Base-by-base conservation (phyloP, 164 flowering plant species). In the Platanus orientalis region DNA sequence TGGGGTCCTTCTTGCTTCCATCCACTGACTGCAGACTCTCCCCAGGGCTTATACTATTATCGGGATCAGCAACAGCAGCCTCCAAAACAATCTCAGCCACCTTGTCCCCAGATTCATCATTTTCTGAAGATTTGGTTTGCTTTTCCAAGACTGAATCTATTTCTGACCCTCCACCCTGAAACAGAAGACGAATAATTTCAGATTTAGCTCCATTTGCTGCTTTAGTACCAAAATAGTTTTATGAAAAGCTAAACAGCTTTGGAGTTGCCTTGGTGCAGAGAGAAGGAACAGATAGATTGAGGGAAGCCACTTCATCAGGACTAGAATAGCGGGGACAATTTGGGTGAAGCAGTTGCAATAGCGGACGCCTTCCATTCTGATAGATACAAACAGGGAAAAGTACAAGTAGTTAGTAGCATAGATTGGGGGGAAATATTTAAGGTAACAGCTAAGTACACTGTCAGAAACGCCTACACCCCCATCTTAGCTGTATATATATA, bases 311-410 rank as follows among this genome's bases (percentile, higher is more conserved):
- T 67, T 91, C 96, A 47, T 85, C 88, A 19, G 87, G 84, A 75
- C 77, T 83, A 66, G 87, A 68, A 80, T 88, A 94, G 54, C 90
- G 96, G 42, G 84, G 56, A 67, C 81, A 84, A 70, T 86, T 73
- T 52, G 99, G 99, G 81, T 84, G 88, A 62, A 94, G 96, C 57
- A 94, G 81, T 70, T 94, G 99, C 71, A 94, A 69, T 21, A 94
- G 28, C 7, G 78, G 77, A 34, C 84, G 88, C 71, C 90, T 91
- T 65, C 85, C 96, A 80, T 68, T 81, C 99, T 94, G 81, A 54
- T 71, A 63, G 58, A 51, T 27, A 42, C 44, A 65, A 62, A 26
- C 21, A 16, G 23, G 45, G n/a, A 49, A 66, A 49, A 34, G 51
- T n/a, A n/a, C n/a, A 55, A 57, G 27, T 21, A 60, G 19, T 34